Conservation (phyloP, 2,329 filamentous ascomycete species). For the Monosporascus sp. region DNA sequence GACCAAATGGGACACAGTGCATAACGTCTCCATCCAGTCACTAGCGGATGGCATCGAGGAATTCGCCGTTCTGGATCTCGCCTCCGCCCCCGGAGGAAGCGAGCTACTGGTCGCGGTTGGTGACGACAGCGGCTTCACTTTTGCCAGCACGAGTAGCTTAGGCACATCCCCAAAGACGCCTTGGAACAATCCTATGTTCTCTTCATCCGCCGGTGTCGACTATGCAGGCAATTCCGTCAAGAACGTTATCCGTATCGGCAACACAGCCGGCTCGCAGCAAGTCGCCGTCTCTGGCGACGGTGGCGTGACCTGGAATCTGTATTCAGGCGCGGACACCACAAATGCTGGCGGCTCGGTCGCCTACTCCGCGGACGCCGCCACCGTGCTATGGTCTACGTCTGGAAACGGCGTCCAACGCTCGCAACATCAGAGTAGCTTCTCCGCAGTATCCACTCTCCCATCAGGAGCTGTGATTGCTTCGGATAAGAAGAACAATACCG, state of each 20-base stretch:
- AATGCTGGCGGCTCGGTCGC: conserved; percentile 42
- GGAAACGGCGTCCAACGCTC: conserved; percentile 38
- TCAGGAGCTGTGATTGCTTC: conserved; percentile 44
- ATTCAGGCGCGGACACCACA: conserved; percentile 40
- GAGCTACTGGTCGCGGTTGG: conserved; percentile 47
- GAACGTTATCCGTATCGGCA: conserved; percentile 47
- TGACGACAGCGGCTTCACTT: conserved; percentile 49
- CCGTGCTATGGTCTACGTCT: conserved; percentile 41
- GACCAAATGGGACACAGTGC: conserved; percentile 47
- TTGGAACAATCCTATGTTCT: conserved; percentile 44
- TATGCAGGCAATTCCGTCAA: conserved; percentile 41
- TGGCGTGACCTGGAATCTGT: conserved; percentile 43
- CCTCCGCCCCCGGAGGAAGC: conserved; percentile 43
- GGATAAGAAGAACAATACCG: conserved; percentile 46
- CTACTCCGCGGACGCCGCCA: conserved; percentile 45
- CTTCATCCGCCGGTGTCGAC: conserved; percentile 41
- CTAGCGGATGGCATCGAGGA: conserved; percentile 52
- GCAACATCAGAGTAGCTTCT: conserved; percentile 36
- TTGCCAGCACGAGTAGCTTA: conserved; percentile 31
- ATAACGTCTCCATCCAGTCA: conserved; percentile 44
- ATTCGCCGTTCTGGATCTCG: conserved; percentile 42
- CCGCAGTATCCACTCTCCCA: conserved; percentile 38
- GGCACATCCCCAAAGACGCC: conserved; percentile 36
- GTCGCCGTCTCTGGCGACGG: conserved; percentile 45
- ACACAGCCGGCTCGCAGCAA: conserved; percentile 35